Evolutionary conservation across 1,284 basidiomycete genomes (phyloP).

Genomic region (Cutaneotrichosporon cyanovorans): DNA sequence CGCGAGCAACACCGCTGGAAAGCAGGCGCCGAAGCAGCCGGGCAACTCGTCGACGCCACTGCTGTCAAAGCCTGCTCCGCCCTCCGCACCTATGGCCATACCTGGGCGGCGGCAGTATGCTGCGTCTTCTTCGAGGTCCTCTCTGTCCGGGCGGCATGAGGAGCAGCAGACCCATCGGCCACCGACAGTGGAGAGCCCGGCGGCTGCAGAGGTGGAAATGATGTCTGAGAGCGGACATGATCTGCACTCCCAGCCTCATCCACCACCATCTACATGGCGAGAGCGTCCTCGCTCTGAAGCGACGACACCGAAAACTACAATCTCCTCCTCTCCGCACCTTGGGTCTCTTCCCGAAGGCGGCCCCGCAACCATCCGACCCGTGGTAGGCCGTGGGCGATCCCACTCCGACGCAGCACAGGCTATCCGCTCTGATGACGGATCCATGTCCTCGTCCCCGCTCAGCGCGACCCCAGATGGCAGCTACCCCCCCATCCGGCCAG

Average conservation of each 20-base stretch:
- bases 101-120: background rate
- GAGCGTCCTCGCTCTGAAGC: too few species aligned
- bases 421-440: slow-evolving; percentile 1
- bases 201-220: too few species aligned
- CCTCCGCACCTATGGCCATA: background rate
- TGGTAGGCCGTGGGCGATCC: slow-evolving; percentile 8
- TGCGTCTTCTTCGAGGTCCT: slow-evolving; percentile 1
- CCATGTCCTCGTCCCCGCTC: slow-evolving; percentile 7
- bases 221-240: too few species aligned
- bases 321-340: slow-evolving; percentile 3
- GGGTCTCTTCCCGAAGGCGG: slow-evolving; percentile 7
- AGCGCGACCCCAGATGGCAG: background rate
- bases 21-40: too few species aligned
- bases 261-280: too few species aligned
- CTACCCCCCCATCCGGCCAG: background rate
- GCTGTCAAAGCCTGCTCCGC: background rate
- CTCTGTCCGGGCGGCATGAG: background rate
- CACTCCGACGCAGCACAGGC: slow-evolving; percentile 11
- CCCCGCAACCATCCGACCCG: background rate
- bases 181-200: too few species aligned
- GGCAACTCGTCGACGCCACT: slow-evolving; percentile 5
- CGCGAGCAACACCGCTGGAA: too few species aligned
- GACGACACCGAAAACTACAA: background rate
- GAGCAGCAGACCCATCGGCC: too few species aligned
- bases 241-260: too few species aligned